Evolutionary conservation across 2,329 filamentous ascomycete species (phyloP).

Genomic region (Aureobasidium pullulans): DNA sequence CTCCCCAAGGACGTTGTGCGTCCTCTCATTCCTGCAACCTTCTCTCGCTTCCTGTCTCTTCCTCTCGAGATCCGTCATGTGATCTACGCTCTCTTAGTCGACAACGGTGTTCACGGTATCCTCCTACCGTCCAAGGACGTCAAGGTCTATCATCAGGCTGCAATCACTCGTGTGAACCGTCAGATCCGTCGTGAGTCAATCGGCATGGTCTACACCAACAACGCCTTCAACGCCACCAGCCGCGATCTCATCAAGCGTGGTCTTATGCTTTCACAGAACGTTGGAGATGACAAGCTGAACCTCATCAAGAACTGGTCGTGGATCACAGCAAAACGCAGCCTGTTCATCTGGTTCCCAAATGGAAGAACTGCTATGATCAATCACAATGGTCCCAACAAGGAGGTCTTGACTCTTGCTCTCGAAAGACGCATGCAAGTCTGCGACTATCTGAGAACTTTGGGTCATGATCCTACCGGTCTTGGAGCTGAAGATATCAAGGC

Average conservation of each 20-base stretch:
- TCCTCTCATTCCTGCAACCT: not conserved
- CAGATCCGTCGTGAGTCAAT: not conserved
- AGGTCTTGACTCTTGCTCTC: not conserved
- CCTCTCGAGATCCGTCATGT: not conserved
- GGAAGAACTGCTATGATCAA: not conserved
- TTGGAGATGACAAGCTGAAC: not conserved
- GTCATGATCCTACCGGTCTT: not conserved
- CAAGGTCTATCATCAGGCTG: not conserved
- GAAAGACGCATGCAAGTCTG: not conserved
- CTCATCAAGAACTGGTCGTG: not conserved
- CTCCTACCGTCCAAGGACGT: not conserved
- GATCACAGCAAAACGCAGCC: not conserved
- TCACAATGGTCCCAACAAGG: not conserved
- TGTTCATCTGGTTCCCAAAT: not conserved
- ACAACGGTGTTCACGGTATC: not conserved
- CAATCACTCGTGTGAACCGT: constrained; percentile 4
- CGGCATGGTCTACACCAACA: not conserved
- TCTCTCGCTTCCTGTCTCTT: not conserved
- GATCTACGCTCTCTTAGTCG: not conserved
- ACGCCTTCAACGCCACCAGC: not conserved
- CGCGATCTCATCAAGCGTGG: not conserved
- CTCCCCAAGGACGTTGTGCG: not conserved
- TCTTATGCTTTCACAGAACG: not conserved
- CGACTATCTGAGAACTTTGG: not conserved
- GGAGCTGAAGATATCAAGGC: not conserved